Conservation (phyloP, 2,329 filamentous ascomycete species). For the Aspergillus bombycis region DNA sequence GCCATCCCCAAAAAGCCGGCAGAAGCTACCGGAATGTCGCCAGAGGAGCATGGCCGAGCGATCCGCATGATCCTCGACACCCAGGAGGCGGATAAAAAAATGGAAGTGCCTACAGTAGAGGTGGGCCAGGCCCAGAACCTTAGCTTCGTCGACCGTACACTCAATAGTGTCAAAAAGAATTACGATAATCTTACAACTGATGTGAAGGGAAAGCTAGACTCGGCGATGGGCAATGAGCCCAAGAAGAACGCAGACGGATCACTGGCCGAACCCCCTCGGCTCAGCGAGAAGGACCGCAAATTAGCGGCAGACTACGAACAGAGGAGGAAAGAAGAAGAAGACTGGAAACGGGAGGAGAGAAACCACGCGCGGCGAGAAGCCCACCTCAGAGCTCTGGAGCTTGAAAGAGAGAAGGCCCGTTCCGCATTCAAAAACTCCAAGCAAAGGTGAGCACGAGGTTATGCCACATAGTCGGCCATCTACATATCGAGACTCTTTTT, state of each 20-base stretch:
- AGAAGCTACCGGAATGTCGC: neutral
- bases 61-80: conserved; percentile 25
- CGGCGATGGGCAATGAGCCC: conserved; percentile 26
- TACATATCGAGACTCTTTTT: conserved; percentile 13
- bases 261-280: conserved; percentile 22
- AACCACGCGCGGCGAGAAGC: conserved; percentile 38
- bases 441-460: conserved; percentile 15
- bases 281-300: conserved; percentile 38
- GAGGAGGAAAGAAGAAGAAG: conserved; percentile 33
- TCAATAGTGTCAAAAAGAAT: conserved; percentile 36
- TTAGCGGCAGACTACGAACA: conserved; percentile 34
- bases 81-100: conserved; percentile 17
- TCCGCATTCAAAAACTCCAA: conserved; percentile 17
- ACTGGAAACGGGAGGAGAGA: conserved; percentile 38
- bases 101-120: conserved; percentile 8
- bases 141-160: conserved; percentile 40
- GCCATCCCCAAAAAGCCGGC: conserved; percentile 18
- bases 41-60: conserved; percentile 15
- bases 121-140: conserved; percentile 17
- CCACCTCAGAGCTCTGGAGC: conserved; percentile 28
- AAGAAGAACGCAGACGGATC: conserved; percentile 27
- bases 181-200: conserved; percentile 29
- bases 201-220: conserved; percentile 22
- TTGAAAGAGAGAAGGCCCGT: conserved; percentile 29
- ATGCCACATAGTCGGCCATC: conserved; percentile 8